Conservation (phyloP, 352 stramenopile genomes). For the Aphanomyces stellatus region DNA sequence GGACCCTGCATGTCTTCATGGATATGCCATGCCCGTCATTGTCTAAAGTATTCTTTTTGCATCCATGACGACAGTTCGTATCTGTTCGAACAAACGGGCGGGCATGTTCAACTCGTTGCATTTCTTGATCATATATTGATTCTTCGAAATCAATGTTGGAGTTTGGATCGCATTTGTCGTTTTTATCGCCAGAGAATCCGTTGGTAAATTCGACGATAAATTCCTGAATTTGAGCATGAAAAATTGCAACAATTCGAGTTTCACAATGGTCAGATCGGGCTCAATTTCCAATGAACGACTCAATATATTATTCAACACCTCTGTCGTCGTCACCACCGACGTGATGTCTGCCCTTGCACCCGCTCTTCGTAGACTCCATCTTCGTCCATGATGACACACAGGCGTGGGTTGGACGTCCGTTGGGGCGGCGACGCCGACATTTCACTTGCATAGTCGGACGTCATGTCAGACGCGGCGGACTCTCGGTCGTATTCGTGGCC, state of each 20-base stretch:
- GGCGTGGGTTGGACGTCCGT: neutral
- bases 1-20: too few species aligned
- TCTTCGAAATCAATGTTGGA: neutral
- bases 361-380: neutral
- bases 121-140: too few species aligned
- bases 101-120: too few species aligned
- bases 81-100: too few species aligned
- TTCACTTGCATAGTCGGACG: neutral
- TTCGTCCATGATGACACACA: neutral
- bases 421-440: neutral
- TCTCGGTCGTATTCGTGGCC: neutral
- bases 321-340: neutral
- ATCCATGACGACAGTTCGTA: too few species aligned
- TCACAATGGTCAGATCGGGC: too few species aligned
- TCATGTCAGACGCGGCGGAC: neutral
- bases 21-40: too few species aligned
- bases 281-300: neutral
- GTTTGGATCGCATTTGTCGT: neutral
- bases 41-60: too few species aligned
- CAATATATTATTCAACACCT: neutral
- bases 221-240: neutral
- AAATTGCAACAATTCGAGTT: too few species aligned
- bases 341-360: neutral
- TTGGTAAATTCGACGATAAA: neutral
- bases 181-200: neutral